These are phyloP conservation scores for Suillus weaverae DNA, from an alignment of 768 basidiomycete species.

Conservation along the genomic window DNA sequence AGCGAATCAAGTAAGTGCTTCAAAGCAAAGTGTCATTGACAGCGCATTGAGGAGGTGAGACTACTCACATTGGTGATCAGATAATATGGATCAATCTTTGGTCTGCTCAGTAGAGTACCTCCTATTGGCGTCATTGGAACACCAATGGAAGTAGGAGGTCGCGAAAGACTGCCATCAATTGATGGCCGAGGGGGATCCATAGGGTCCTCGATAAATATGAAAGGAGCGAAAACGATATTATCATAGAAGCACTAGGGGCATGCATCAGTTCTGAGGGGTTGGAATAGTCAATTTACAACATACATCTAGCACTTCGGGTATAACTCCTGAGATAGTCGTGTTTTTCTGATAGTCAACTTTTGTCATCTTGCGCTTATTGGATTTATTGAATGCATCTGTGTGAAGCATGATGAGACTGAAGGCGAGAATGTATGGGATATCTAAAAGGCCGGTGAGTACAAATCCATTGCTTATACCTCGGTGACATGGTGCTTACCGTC, in stretches of 20 bases:
- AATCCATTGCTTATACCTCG: background rate
- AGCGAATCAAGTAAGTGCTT: slow-evolving; percentile 70
- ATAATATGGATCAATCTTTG: slow-evolving; percentile 89
- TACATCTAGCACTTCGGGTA: slow-evolving; percentile 84
- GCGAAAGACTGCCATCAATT: slow-evolving; percentile 41
- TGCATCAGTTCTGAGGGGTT: background rate
- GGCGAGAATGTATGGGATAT: slow-evolving; percentile 93
- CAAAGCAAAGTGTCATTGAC: slow-evolving; percentile 11
- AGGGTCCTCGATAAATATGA: slow-evolving; percentile 94
- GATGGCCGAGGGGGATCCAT: slow-evolving; percentile 55
- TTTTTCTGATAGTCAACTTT: slow-evolving; percentile 94
- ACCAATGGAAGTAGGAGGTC: slow-evolving; percentile 38
- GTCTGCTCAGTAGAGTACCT: slow-evolving; percentile 49
- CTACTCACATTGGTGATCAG: slow-evolving; percentile 74
- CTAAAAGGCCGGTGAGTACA: slow-evolving; percentile 38
- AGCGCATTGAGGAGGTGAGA: background rate
- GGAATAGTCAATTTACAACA: slow-evolving; percentile 24
- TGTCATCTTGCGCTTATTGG: slow-evolving; percentile 97
- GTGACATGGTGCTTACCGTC: slow-evolving; percentile 52
- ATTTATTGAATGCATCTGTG: slow-evolving; percentile 97
- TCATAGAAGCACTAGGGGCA: slow-evolving; percentile 83
- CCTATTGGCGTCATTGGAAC: slow-evolving; percentile 32
- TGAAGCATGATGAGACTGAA: slow-evolving; percentile 99
- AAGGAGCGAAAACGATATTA: slow-evolving; percentile 94
- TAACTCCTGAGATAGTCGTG: slow-evolving; percentile 81